phyloP scores from a whole-genome alignment of 202 grass and related monocot genomes.

The Brachypodium distachyon region DNA sequence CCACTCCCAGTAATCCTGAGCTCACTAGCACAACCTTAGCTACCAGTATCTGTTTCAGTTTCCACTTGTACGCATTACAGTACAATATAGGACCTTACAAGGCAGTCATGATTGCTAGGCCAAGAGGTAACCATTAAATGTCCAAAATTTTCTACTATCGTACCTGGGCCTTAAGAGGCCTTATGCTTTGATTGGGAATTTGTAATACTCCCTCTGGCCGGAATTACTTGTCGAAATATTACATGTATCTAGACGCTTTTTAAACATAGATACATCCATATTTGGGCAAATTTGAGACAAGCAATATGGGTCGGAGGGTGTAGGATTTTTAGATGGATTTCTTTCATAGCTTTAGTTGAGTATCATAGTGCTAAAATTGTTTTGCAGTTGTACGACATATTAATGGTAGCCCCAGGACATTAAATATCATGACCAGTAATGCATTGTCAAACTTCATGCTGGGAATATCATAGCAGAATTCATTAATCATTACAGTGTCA shows the following conservation, averaged over 20 bases:
- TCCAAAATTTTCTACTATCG: not conserved
- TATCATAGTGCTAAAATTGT: not conserved
- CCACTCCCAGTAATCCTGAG: not conserved
- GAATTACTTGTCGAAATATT: too few species aligned
- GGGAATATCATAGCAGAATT: not conserved
- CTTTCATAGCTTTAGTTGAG: not conserved
- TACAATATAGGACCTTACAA: not conserved
- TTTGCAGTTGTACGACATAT: not conserved
- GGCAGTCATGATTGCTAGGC: not conserved
- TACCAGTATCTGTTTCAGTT: constrained; percentile 10
- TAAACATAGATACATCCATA: too few species aligned
- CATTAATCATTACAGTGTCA: not conserved
- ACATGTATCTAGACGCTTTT: too few species aligned
- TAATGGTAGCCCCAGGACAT: not conserved
- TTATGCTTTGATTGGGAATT: not conserved
- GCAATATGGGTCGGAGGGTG: too few species aligned
- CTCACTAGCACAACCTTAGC: not conserved
- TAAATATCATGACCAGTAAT: not conserved
- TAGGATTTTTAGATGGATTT: not conserved
- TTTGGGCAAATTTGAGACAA: too few species aligned
- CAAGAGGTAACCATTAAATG: not conserved
- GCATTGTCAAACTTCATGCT: too few species aligned
- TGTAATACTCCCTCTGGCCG: too few species aligned
- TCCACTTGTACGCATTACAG: not conserved
- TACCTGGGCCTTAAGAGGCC: not conserved